These are phyloP conservation scores for Fusarium fracticaudum DNA, from an alignment of 2,329 filamentous ascomycete species.

Conservation along the genomic window DNA sequence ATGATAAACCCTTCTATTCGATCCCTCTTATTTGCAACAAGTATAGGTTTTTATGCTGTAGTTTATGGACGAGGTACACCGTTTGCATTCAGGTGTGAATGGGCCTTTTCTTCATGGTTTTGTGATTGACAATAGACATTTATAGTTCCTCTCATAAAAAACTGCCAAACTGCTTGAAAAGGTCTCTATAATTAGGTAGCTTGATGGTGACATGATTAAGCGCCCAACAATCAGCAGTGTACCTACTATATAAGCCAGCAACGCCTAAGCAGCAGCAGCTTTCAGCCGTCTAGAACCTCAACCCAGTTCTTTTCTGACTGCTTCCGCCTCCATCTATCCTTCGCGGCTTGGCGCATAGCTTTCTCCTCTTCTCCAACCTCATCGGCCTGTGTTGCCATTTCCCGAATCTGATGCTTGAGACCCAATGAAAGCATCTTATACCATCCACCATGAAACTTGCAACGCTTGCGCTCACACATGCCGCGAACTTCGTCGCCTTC, in stretches of 20 bases:
- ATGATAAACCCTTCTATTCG: not conserved
- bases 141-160: not conserved
- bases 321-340: slow-evolving; percentile 60
- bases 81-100: not conserved
- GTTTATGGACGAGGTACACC: not conserved
- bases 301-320: slow-evolving; percentile 61
- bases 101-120: not conserved
- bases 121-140: not conserved
- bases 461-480: slow-evolving; percentile 68
- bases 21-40: not conserved
- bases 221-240: not conserved
- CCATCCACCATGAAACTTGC: slow-evolving; percentile 67
- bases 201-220: not conserved
- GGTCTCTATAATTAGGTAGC: not conserved
- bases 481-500: slow-evolving; percentile 52
- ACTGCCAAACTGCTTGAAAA: not conserved
- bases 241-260: slow-evolving; percentile 1
- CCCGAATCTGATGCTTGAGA: slow-evolving; percentile 63
- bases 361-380: slow-evolving; percentile 63
- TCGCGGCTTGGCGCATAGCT: slow-evolving; percentile 61
- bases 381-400: slow-evolving; percentile 62
- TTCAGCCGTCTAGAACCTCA: slow-evolving; percentile 46
- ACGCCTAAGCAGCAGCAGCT: not conserved
- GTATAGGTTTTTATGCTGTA: not conserved
- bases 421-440: slow-evolving; percentile 62